These are phyloP conservation scores for Ophiostoma novo-ulmi DNA, from an alignment of 2,329 filamentous ascomycete species.

Conservation along the genomic window DNA sequence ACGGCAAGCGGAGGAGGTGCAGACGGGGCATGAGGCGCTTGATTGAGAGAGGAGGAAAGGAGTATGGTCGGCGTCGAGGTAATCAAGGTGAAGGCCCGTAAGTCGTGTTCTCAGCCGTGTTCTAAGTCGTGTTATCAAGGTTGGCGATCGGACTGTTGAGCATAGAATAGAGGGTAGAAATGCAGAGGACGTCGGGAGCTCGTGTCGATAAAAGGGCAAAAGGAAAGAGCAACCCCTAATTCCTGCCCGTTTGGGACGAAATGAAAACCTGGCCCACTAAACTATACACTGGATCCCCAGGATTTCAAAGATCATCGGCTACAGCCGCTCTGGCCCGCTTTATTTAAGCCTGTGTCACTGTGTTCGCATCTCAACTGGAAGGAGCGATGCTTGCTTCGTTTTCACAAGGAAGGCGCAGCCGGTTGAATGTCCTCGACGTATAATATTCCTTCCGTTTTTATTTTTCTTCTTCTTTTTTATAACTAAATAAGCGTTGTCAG, in stretches of 20 bases:
- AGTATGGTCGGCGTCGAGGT: background rate
- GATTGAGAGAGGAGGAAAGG: background rate
- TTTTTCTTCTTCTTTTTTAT: background rate
- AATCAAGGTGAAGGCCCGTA: background rate
- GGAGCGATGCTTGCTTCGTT: background rate
- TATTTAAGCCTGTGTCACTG: slow-evolving; percentile 6
- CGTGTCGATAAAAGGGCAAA: background rate
- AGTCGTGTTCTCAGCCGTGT: background rate
- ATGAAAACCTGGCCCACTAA: slow-evolving; percentile 6
- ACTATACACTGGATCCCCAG: slow-evolving; percentile 1
- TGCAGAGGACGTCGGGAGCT: background rate
- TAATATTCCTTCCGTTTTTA: background rate
- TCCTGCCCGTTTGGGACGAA: slow-evolving; percentile 5
- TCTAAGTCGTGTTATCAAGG: background rate
- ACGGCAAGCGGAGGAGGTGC: slow-evolving; percentile 50
- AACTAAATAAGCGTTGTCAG: no score
- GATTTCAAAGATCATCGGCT: slow-evolving; percentile 2
- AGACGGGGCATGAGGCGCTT: slow-evolving; percentile 15
- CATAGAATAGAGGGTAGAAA: background rate
- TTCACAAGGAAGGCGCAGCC: background rate
- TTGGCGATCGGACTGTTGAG: background rate
- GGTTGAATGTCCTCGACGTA: no score
- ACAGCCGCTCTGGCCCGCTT: slow-evolving; percentile 10
- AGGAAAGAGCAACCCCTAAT: slow-evolving; percentile 11
- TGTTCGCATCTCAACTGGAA: background rate